Base-by-base conservation (phyloP, 352 stramenopile species). In the Phytophthora lateralis region DNA sequence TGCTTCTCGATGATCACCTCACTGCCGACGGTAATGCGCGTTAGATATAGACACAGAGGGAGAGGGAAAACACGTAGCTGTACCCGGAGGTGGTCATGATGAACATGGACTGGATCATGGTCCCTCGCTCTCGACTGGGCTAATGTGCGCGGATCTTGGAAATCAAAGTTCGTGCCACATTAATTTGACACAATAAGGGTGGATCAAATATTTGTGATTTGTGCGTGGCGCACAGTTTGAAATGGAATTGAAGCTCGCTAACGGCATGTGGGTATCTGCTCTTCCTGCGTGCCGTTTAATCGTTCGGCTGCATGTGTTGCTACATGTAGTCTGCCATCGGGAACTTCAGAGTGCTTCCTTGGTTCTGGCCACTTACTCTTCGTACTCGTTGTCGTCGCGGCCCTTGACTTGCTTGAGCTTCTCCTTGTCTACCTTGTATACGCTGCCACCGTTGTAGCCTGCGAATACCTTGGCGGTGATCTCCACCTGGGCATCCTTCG, bases 1-100 rank as follows among this genome's bases (percentile, higher is more conserved):
- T 99, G 97, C 68, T 98, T 98, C 78, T 99, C 97, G 68, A 99
- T 98, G 60, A 99, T 90, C 45, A 99, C 90, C 81, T 99, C 96
- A 63, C 88, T 96, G 62, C 14, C 56, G 3, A 45, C 8, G 9
- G 9, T 1, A 26, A 26, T n/a, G 2, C 39, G 29, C 35, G 63
- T 66, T 32, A 80, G 54, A 48, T 8, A 49, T 14, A 55, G 10
- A 26, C 14, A n/a, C n/a, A 45, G 8, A 9, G 18, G 12, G 20
- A 15, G 58, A 5, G 12, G 9, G 41, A 24, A 48, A 6, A 24
- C 9, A 71, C 73, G 58, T 69, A 90, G 17, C 35, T 18, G 35
- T 45, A 45, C 71, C 96, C 96, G 6, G 86, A 97, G 48, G 93
- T 95, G 59, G 93, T 98, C 57, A 98, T 89, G 66, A 99, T 98